These are phyloP conservation scores for Sugiyamaella mastotermitis DNA, from an alignment of 805 yeast species.

Conservation along the genomic window DNA sequence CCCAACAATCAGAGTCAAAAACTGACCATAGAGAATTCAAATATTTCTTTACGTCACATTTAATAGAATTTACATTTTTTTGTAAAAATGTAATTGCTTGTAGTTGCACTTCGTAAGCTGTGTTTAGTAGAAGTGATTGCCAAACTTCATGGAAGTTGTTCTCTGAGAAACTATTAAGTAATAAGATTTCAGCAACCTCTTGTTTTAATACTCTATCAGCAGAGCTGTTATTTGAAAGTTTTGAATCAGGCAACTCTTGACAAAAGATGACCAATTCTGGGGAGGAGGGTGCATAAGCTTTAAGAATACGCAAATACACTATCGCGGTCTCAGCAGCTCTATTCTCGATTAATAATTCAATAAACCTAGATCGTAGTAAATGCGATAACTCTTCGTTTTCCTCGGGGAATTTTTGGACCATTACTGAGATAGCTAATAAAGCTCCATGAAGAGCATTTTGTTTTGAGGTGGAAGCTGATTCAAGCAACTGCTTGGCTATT, in stretches of 20 bases:
- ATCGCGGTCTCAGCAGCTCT: conserved; percentile 20
- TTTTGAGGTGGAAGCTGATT: conserved; percentile 17
- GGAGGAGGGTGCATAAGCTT: conserved; percentile 3
- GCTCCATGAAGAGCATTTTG: conserved; percentile 57
- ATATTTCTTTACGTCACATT: neutral
- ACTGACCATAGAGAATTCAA: conserved; percentile 16
- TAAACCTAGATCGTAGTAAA: conserved; percentile 4
- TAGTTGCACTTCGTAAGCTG: conserved; percentile 21
- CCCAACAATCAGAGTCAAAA: conserved; percentile 19
- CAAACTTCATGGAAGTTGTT: neutral
- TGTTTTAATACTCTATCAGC: conserved; percentile 13
- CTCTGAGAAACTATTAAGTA: neutral
- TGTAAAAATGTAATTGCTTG: conserved; percentile 13
- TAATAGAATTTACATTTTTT: neutral
- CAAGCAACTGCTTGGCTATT: conserved; percentile 28
- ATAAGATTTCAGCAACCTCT: conserved; percentile 12
- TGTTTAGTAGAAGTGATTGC: conserved; percentile 11
- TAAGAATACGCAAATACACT: conserved; percentile 16
- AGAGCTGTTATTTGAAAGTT: conserved; percentile 8
- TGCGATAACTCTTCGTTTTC: neutral
- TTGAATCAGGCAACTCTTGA: conserved; percentile 6
- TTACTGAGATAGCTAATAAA: conserved; percentile 42
- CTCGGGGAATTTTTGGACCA: conserved; percentile 19
- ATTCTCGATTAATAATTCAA: conserved; percentile 15
- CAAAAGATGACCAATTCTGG: conserved; percentile 1